phyloP scores from a whole-genome alignment of 2,329 filamentous ascomycete genomes.

The Dothiorella sarmentorum region DNA sequence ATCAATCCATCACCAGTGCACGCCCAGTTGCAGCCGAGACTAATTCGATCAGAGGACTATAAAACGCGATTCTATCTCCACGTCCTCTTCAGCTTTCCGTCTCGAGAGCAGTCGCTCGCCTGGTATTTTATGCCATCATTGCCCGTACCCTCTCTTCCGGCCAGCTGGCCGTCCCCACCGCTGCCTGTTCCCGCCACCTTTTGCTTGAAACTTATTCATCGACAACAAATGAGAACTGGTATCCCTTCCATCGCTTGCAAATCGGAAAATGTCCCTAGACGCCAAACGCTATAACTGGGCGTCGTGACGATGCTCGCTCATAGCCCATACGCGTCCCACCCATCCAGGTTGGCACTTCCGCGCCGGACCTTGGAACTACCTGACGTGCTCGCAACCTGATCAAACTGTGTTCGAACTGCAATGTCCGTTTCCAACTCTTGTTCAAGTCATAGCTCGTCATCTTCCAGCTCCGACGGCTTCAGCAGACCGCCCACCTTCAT shows the following conservation, averaged over 20 bases:
- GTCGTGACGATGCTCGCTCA: conserved; percentile 28
- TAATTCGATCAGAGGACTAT: background rate
- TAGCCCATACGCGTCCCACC: conserved; percentile 65
- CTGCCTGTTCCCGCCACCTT: conserved; percentile 8
- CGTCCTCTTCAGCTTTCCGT: background rate
- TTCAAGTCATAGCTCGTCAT: conserved; percentile 75
- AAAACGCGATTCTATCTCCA: conserved; percentile 13
- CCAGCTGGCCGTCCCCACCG: background rate
- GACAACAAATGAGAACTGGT: conserved; percentile 19
- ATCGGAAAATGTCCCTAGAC: conserved; percentile 5
- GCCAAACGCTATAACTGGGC: conserved; percentile 8
- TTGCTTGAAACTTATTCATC: conserved; percentile 4
- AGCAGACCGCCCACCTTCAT: conserved; percentile 94
- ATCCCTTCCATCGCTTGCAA: conserved; percentile 17
- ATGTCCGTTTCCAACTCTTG: conserved; percentile 37
- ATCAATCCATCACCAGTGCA: background rate
- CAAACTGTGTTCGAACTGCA: conserved; percentile 39
- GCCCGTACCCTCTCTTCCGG: conserved; percentile 5
- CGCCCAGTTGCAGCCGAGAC: background rate
- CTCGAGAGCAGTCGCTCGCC: background rate
- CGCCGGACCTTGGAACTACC: conserved; percentile 11
- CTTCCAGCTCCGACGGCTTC: conserved; percentile 94
- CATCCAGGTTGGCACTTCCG: conserved; percentile 46
- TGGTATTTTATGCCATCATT: conserved; percentile 1
- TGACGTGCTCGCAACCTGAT: conserved; percentile 20